A percentile compares a stretch with the other conserved stretches of the same genome.
Conservation (phyloP, 2,329 filamentous ascomycete species). For the Fusarium goolgardi region DNA sequence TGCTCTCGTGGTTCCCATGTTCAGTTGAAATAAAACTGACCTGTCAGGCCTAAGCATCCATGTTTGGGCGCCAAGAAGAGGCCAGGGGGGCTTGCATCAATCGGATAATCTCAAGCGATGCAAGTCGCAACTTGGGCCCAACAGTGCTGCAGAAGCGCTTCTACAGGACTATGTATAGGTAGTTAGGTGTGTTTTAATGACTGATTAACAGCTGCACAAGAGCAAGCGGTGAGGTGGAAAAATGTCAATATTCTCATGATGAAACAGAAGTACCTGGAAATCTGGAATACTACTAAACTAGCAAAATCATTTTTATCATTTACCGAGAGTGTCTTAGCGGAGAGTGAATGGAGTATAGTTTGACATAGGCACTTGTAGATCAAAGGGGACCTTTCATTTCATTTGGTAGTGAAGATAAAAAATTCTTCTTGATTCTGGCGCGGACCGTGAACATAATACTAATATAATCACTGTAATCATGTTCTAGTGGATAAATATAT, state of each 20-base stretch:
- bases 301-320: slow-evolving; percentile 1
- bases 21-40: slow-evolving; percentile 32
- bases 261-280: slow-evolving; percentile 11
- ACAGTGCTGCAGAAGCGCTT: slow-evolving; percentile 21
- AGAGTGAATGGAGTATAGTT: slow-evolving; percentile 1
- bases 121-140: slow-evolving; percentile 1
- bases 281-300: not conserved
- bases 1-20: slow-evolving; percentile 48
- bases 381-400: slow-evolving; percentile 16
- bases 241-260: slow-evolving; percentile 23
- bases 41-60: slow-evolving; percentile 42
- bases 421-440: slow-evolving; percentile 26
- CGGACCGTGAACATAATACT: slow-evolving; percentile 18
- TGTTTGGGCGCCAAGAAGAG: slow-evolving; percentile 31
- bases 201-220: slow-evolving; percentile 36
- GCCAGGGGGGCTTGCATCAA: slow-evolving; percentile 39
- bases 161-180: slow-evolving; percentile 1
- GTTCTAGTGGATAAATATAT: slow-evolving; percentile 21
- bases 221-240: slow-evolving; percentile 43
- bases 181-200: slow-evolving; percentile 35
- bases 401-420: slow-evolving; percentile 32
- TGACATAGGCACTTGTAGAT: slow-evolving; percentile 22
- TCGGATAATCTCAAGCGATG: slow-evolving; percentile 24
- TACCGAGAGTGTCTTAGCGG: slow-evolving; percentile 13
- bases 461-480: slow-evolving; percentile 2